Base-by-base conservation (phyloP, 306 rosid species). In the Cicer chorassanicum region DNA sequence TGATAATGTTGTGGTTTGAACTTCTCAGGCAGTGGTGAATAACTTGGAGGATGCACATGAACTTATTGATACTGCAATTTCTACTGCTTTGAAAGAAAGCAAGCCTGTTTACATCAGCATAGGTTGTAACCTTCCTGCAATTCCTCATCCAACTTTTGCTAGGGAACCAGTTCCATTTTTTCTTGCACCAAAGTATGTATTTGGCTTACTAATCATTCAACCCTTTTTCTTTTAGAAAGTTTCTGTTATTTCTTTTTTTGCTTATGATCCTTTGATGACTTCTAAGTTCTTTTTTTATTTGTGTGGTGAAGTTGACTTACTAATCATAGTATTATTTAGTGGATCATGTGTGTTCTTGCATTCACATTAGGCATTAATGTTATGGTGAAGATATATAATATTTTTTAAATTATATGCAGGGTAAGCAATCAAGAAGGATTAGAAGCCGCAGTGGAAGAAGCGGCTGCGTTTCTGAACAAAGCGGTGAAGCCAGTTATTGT, bases 71-170 rank as follows among this genome's bases (percentile, higher is more conserved):
- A 89, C 98, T 4, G 97, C 97, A 12, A 86, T 93, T 78, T 93
- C 98, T n/a, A 93, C 91, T 40, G 95, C 95, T 19, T 79, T 93
- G 86, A 87, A 93, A 79, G 97, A 93, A 82, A 89, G 98, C 86
- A 90, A 93, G 69, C 98, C 98, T 14, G 93, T 78, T 63, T 93
- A 93, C 54, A 87, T 93, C 39, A 93, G 95, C 80, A 82, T 93
- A 61, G 38, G 98, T 70, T 90, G 95, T 72, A 93, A 90, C 72
- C 80, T 93, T 76, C 77, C 95, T 45, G 90, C 82, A 72, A 82
- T 89, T 74, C 83, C 85, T 53, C 91, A 90, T 72, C 89, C 96
- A 9, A 86, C 98, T 79, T 93, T 93, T 80, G 80, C 81, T 42
- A 81, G 88, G 72, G 95, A 93, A n/a, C 98, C 97, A 0, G 93